Percentiles rank a stretch among this genome's conserved stretches.
phyloP scores from a whole-genome alignment of 495 filamentous ascomycete genomes.

The Podospora bellae-mahoneyi region DNA sequence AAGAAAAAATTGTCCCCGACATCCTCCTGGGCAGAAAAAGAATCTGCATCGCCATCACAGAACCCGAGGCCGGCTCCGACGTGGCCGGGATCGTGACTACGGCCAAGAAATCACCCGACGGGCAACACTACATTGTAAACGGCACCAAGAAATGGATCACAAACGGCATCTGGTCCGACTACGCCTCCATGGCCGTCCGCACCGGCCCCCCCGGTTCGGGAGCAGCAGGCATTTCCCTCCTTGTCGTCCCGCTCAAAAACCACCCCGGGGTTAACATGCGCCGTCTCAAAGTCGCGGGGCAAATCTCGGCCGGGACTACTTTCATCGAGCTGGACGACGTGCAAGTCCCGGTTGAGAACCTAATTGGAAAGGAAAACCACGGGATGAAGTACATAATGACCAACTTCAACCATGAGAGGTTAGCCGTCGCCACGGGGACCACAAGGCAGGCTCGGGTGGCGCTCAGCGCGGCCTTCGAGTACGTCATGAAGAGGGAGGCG shows the following conservation, averaged over 20 bases:
- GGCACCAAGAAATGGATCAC: conserved; percentile 84
- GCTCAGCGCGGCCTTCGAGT: conserved; percentile 61
- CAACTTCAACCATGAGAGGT: conserved; percentile 80
- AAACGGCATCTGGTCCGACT: conserved; percentile 73
- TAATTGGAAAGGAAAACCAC: conserved; percentile 66
- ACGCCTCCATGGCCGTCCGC: conserved; percentile 70
- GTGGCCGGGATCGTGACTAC: conserved; percentile 68
- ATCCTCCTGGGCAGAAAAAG: conserved; percentile 63
- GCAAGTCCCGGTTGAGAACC: conserved; percentile 62
- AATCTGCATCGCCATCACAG: conserved; percentile 73
- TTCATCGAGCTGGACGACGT: conserved; percentile 76
- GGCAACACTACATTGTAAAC: conserved; percentile 67
- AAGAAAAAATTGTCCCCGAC: conserved; percentile 63
- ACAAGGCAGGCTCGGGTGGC: conserved; percentile 64
- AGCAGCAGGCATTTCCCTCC: conserved; percentile 57
- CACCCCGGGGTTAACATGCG: conserved; percentile 63
- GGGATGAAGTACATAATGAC: conserved; percentile 78
- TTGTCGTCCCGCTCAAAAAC: conserved; percentile 64
- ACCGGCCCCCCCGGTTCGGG: conserved; percentile 62
- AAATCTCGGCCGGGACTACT: conserved; percentile 62
- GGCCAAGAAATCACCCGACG: conserved; percentile 52
- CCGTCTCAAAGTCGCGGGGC: conserved; percentile 58
- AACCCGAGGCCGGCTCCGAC: conserved; percentile 68
- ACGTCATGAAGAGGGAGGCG: conserved; percentile 67
- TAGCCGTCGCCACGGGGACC: conserved; percentile 60